phyloP scores from a whole-genome alignment of 176 grass and related monocot genomes.

The Lolium rigidum region DNA sequence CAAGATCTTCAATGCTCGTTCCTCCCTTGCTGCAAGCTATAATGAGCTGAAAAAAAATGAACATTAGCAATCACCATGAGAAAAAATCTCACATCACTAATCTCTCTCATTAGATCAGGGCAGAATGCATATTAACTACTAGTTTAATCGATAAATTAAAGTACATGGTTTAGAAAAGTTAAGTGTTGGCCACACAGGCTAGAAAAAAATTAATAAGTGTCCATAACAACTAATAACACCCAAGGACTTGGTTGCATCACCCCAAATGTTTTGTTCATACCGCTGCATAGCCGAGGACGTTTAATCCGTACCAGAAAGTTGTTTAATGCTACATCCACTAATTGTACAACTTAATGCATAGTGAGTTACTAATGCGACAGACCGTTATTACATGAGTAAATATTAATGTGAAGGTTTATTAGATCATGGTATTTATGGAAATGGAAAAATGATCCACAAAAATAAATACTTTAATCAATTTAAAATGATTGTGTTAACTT shows the following conservation, averaged over 20 bases:
- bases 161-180: background rate
- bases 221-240: background rate
- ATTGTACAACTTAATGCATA: background rate
- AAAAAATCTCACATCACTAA: conserved; percentile 3
- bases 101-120: conserved; percentile 3
- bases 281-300: background rate
- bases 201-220: background rate
- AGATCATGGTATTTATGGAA: background rate
- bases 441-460: background rate
- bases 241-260: background rate
- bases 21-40: conserved; percentile 95
- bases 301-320: conserved; percentile 15
- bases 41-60: conserved; percentile 86
- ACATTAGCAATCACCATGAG: conserved; percentile 16
- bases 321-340: conserved; percentile 1
- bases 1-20: conserved; percentile 99
- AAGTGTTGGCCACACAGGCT: background rate
- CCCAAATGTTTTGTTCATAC: conserved; percentile 5
- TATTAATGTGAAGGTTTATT: conserved; percentile 20
- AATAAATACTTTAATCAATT: background rate
- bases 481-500: background rate
- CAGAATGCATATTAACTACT: conserved; percentile 12
- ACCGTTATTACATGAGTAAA: background rate
- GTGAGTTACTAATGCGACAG: background rate
- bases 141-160: background rate